These are phyloP conservation scores for Hapsidospora chrysogenum DNA, from an alignment of 495 filamentous ascomycete species.

Conservation along the genomic window DNA sequence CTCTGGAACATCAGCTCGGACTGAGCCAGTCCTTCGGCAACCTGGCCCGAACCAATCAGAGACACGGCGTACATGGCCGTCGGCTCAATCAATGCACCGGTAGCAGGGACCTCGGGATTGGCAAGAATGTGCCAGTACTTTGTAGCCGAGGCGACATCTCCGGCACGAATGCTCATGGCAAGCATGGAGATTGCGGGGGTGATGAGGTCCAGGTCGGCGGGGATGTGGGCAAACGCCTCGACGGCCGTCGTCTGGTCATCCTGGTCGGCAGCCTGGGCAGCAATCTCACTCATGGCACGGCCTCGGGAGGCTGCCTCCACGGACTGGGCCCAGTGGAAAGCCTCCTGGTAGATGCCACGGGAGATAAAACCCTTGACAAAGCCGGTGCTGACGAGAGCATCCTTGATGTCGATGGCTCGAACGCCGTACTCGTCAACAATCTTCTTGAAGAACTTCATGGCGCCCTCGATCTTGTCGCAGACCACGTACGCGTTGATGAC, in stretches of 20 bases:
- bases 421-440: constrained; percentile 46
- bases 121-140: constrained; percentile 60
- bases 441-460: constrained; percentile 64
- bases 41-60: constrained; percentile 61
- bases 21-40: constrained; percentile 57
- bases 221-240: constrained; percentile 44
- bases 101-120: constrained; percentile 35
- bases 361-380: constrained; percentile 57
- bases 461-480: constrained; percentile 61
- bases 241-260: constrained; percentile 54
- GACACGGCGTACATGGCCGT: constrained; percentile 75
- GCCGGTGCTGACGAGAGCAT: constrained; percentile 52
- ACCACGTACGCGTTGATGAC: constrained; percentile 73
- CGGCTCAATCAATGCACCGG: constrained; percentile 61
- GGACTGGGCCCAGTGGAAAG: constrained; percentile 45
- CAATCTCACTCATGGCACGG: constrained; percentile 25
- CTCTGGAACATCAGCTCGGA: constrained; percentile 70
- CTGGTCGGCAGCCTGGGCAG: constrained; percentile 54
- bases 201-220: constrained; percentile 33
- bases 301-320: constrained; percentile 18
- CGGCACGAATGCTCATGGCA: constrained; percentile 66
- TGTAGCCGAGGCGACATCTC: constrained; percentile 57
- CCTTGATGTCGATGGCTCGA: constrained; percentile 38
- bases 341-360: constrained; percentile 44
- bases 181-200: constrained; percentile 65